Conservation (phyloP, 2,329 filamentous ascomycete genomes). For the Setomelanomma holmii region DNA sequence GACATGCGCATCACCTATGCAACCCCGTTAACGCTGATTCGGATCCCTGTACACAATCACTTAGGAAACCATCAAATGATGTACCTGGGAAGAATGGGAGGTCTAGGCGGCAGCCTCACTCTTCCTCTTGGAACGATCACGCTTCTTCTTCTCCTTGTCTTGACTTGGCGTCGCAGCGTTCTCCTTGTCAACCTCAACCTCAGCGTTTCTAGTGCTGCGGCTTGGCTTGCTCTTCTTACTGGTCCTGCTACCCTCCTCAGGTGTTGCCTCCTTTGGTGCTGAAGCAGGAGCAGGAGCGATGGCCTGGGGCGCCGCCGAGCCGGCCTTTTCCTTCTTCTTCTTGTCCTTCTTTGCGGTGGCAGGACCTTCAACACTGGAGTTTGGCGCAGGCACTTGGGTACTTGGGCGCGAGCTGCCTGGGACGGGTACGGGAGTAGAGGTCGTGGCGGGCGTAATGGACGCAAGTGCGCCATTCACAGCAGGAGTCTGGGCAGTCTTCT, state of each 20-base stretch:
- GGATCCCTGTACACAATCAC: conserved; percentile 5
- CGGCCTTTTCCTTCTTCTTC: conserved; percentile 42
- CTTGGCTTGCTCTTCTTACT: conserved; percentile 46
- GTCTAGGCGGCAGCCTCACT: conserved; percentile 35
- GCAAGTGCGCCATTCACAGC: conserved; percentile 31
- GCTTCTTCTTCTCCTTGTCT: conserved; percentile 37
- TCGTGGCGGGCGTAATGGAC: conserved; percentile 22
- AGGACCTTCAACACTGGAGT: conserved; percentile 15
- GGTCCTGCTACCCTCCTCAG: conserved; percentile 39
- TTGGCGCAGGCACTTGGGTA: conserved; percentile 20
- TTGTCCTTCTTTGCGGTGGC: conserved; percentile 42
- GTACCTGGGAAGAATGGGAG: neutral
- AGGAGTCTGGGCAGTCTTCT: conserved; percentile 37
- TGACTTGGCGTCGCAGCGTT: conserved; percentile 14
- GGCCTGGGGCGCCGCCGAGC: conserved; percentile 18
- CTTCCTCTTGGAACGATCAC: conserved; percentile 45
- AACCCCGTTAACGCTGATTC: conserved; percentile 2
- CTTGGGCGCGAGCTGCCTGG: conserved; percentile 21
- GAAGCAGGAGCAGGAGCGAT: conserved; percentile 35
- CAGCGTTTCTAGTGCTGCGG: conserved; percentile 42
- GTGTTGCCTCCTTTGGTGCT: conserved; percentile 30
- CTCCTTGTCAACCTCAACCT: conserved; percentile 38
- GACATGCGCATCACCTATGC: conserved; percentile 7
- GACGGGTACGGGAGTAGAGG: conserved; percentile 34
- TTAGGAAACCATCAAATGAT: neutral